These are phyloP conservation scores for Pichia kudriavzevii DNA, from an alignment of 1,139 yeast species.

Conservation along the genomic window DNA sequence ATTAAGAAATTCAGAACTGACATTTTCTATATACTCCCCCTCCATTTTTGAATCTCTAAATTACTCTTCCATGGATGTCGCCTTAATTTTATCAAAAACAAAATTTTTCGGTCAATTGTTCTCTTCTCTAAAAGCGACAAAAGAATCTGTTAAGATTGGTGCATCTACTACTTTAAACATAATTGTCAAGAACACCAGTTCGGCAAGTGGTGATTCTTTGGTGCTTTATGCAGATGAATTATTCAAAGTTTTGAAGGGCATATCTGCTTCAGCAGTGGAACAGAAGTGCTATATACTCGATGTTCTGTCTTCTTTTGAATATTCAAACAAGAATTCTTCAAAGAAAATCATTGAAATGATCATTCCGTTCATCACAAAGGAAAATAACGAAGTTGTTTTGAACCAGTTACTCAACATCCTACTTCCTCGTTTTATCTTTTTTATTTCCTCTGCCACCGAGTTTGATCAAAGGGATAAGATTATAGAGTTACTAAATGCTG, in stretches of 20 bases:
- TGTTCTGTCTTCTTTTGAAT: slow-evolving; percentile 32
- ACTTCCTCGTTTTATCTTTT: slow-evolving; percentile 34
- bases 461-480: slow-evolving; percentile 11
- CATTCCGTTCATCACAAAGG: slow-evolving; percentile 53
- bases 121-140: slow-evolving; percentile 63
- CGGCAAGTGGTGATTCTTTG: slow-evolving; percentile 18
- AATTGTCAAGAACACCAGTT: slow-evolving; percentile 19
- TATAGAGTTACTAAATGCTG: slow-evolving; percentile 38
- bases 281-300: slow-evolving; percentile 46
- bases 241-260: slow-evolving; percentile 48
- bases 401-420: slow-evolving; percentile 43
- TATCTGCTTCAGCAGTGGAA: slow-evolving; percentile 52
- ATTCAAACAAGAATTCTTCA: slow-evolving; percentile 25
- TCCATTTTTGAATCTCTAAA: slow-evolving; percentile 36
- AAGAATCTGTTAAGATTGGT: slow-evolving; percentile 51
- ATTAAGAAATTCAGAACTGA: slow-evolving; percentile 73
- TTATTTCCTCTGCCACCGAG: slow-evolving; percentile 8
- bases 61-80: slow-evolving; percentile 29
- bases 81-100: slow-evolving; percentile 30
- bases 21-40: slow-evolving; percentile 49
- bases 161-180: slow-evolving; percentile 38
- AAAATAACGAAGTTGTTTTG: slow-evolving; percentile 65
- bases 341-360: slow-evolving; percentile 37
- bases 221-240: slow-evolving; percentile 43
- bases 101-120: slow-evolving; percentile 56